Base-by-base conservation (phyloP, 2,329 filamentous ascomycete species). In the Apiospora marii region DNA sequence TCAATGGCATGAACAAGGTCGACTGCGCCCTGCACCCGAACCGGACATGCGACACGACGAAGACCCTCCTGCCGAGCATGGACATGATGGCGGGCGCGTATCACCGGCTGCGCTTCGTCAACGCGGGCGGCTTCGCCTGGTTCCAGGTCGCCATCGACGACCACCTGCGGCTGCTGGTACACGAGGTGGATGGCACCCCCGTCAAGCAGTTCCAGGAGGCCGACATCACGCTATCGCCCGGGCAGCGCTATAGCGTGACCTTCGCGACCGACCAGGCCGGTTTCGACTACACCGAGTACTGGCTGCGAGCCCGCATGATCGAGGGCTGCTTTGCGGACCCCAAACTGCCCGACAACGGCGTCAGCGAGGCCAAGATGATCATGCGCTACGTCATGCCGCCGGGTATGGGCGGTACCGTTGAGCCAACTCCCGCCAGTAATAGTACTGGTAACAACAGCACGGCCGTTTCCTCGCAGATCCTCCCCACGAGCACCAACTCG, bases 71-170 rank as follows among this genome's bases (percentile, higher is more conserved):
- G 0, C 84, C 87, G 0, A 80, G 79, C 1, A 79, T 90, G 8
- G 81, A 85, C 27, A 81, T 91, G 5, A 78, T 85, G n/a, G 84
- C 87, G 1, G 87, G 88, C 1, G 86, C 87, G 69, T 87, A 85
- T 1, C 93, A 94, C 75, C 87, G 91, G 61, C 82, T 94, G 68
- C 89, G 92, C 19, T 86, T 94, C 75, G 85, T 93, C 74, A 94
- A 94, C 74, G 88, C 92, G 12, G 92, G 91, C 14, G 91, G 90
- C 0, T 93, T 93, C 77, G 91, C 92, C 1, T 90, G 91, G 78
- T 92, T 94, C 74, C 92, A 94, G 77, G 86, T 94, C 41, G 90
- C 90, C 78, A 85, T 94, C 67, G 92, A 94, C 75, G 88, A 89
- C 69, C 92, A 94, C 75, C 84, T 83, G 14, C 74, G 76, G 34